Base-by-base conservation (phyloP, 768 basidiomycete species). In the Leucosporidium scottii region DNA sequence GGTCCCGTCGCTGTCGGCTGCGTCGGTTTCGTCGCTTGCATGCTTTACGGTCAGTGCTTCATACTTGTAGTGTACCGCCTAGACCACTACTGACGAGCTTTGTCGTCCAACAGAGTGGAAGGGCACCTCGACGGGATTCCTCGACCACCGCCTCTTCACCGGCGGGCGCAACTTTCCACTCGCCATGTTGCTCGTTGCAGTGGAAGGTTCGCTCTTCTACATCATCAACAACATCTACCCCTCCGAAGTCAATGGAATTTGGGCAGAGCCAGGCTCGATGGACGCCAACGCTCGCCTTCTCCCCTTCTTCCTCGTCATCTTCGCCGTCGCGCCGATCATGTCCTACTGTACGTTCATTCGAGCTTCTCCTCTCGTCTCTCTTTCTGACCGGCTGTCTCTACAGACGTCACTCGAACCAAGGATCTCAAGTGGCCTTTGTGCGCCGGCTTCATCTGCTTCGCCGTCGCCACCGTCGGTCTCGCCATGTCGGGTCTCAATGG, bases 221-320 rank as follows among this genome's bases (percentile, higher is more conserved):
- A 6, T 60, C 7, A 44, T 60, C 64, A 65, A 65, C 58, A 65
- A 65, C 59, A 65, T 65, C 50, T 65, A 65, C 25, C 27, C 64
- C 3, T 6, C 47, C 20, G 56, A 60, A 25, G 47, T 58, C 44
- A 65, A 59, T 49, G 58, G 57, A 0, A 31, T 65, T 8, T 65
- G 64, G 64, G 58, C 50, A 0, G 4, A 25, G 36, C 64, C 64
- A 1, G 64, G 64, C 57, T 28, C 56, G 23, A 30, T 65, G n/a
- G 28, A 39, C 17, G 58, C 64, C 10, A 65, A 59, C 51, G 64
- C 64, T 7, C 47, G 48, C 12, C 58, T 65, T 7, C 58, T 65
- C 12, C 64, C 61, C 13, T 61, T 61, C 61, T 61, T 51, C 61
- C 50, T 51, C 61, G 50, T 53, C 48, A 34, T 61, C 49, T 51